Evolutionary conservation across 441 rosid genomes (phyloP), one percentile per base, ranked within the genome.

Genomic region (Biscutella laevigata): DNA sequence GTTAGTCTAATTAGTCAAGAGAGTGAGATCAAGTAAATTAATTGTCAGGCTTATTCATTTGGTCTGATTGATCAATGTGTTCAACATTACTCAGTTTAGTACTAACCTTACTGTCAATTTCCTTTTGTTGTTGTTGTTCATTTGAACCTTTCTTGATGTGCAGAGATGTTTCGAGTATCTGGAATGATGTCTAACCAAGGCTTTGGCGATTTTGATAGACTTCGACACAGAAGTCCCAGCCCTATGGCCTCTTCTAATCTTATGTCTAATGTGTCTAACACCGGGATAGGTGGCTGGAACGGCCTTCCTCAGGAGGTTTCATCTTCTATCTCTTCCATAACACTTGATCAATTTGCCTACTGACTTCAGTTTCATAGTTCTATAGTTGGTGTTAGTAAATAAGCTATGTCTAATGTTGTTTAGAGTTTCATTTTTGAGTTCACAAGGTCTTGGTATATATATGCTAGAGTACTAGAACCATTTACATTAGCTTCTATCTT

Each of bases 161-260:
- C 81, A 91, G 96, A 91, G 74, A 82, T 91, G 71, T 77, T 80
- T 53, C 82, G 94, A 58, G 95, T 91, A 14, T 91, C 96, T 9
- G 86, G 98, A 57, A 83, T 87, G 94, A 76, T 85, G 86, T 70
- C 87, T 68, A 85, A 76, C 82, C 96, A 88, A 74, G 89, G 91
- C 21, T 82, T 80, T 65, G 81, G 84, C 5, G 98, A 91, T 69
- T 79, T 83, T 59, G 96, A 91, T 70, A 71, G 95, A 69, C 70
- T 88, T 62, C 66, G 98, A 51, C 92, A 83, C 57, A 82, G 96
- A 81, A 88, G 96, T 73, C 96, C 98, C 1, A 91, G 89, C 67
- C 95, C 96, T 39, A 88, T 91, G 94, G 88, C 96, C 52, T 91
- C 96, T 61, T 88, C 98, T 66, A 85, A 76, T 68, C 77, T 88